Conservation (phyloP, 192 early-diverging fungal genomes). For the Chytriomyces sp. region DNA sequence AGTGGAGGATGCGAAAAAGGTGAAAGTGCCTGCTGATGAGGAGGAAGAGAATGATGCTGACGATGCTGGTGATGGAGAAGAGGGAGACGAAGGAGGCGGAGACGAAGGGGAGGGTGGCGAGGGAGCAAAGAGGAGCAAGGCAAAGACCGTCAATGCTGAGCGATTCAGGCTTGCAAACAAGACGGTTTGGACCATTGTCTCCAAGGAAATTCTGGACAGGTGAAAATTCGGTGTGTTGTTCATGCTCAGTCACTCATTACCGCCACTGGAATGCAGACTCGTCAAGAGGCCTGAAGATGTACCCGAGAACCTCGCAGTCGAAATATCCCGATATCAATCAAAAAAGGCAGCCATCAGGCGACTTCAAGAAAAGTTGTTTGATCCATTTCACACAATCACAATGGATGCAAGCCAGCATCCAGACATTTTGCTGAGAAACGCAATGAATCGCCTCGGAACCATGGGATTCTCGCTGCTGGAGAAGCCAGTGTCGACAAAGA, state of each 20-base stretch:
- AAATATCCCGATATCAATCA: constrained; percentile 15
- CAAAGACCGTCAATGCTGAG: neutral
- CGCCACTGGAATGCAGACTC: constrained; percentile 31
- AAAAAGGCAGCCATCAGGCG: constrained; percentile 22
- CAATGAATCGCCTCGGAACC: constrained; percentile 33
- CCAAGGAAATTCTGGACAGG: constrained; percentile 47
- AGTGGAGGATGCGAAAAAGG: constrained; percentile 13
- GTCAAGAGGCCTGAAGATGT: constrained; percentile 51
- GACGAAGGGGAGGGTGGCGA: constrained; percentile 9
- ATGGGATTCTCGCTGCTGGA: constrained; percentile 33
- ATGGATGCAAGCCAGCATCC: constrained; percentile 54
- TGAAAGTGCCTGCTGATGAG: constrained; percentile 31
- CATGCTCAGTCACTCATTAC: neutral
- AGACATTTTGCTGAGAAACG: constrained; percentile 36
- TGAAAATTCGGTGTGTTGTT: constrained; percentile 10
- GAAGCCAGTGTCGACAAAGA: constrained; percentile 21
- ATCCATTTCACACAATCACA: constrained; percentile 34
- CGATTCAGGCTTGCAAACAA: constrained; percentile 37
- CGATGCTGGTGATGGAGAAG: constrained; percentile 23
- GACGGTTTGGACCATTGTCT: constrained; percentile 41
- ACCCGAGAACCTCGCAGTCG: constrained; percentile 26
- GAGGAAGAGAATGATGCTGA: constrained; percentile 28
- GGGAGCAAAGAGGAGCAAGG: constrained; percentile 1
- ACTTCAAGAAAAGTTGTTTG: constrained; percentile 33
- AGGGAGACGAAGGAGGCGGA: constrained; percentile 36